These are phyloP conservation scores for Drechslera avenae DNA, from an alignment of 2,329 filamentous ascomycete species.

Conservation along the genomic window DNA sequence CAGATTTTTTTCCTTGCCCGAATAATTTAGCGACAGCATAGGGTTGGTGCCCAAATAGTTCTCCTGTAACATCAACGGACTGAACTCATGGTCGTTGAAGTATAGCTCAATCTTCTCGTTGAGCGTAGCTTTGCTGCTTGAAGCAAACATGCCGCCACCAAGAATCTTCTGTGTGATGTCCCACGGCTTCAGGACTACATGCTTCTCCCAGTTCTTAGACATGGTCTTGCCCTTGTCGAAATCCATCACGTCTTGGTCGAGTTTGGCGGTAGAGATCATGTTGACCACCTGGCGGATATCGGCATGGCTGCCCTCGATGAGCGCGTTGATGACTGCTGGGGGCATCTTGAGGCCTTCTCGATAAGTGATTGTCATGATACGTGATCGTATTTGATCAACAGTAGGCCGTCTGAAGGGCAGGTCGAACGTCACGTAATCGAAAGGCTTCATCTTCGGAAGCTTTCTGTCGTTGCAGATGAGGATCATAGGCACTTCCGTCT, in stretches of 20 bases:
- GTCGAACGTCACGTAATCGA: slow-evolving; percentile 84
- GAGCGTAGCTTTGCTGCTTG: slow-evolving; percentile 80
- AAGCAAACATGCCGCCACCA: slow-evolving; percentile 81
- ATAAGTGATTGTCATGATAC: slow-evolving; percentile 94
- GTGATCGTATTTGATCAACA: slow-evolving; percentile 85
- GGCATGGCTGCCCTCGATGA: slow-evolving; percentile 93
- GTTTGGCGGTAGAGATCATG: slow-evolving; percentile 93
- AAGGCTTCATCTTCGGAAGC: slow-evolving; percentile 97
- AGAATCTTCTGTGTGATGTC: slow-evolving; percentile 96
- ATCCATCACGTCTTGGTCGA: slow-evolving; percentile 79
- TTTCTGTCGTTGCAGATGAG: slow-evolving; percentile 96
- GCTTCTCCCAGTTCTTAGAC: slow-evolving; percentile 98
- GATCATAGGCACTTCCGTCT: slow-evolving; percentile 92
- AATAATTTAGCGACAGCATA: slow-evolving; percentile 64
- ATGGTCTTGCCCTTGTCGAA: slow-evolving; percentile 89
- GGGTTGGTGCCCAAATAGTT: slow-evolving; percentile 91
- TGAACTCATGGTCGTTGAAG: slow-evolving; percentile 99
- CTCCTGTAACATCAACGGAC: slow-evolving; percentile 95
- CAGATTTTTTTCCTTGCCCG: slow-evolving; percentile 71
- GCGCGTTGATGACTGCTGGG: slow-evolving; percentile 79
- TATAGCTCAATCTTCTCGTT: slow-evolving; percentile 99
- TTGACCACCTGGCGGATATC: slow-evolving; percentile 99
- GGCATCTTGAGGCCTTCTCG: slow-evolving; percentile 89
- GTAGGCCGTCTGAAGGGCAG: slow-evolving; percentile 88
- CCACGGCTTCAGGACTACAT: slow-evolving; percentile 95